Conservation (phyloP, 2,329 filamentous ascomycete genomes). For the Pseudomassariella vexata region DNA sequence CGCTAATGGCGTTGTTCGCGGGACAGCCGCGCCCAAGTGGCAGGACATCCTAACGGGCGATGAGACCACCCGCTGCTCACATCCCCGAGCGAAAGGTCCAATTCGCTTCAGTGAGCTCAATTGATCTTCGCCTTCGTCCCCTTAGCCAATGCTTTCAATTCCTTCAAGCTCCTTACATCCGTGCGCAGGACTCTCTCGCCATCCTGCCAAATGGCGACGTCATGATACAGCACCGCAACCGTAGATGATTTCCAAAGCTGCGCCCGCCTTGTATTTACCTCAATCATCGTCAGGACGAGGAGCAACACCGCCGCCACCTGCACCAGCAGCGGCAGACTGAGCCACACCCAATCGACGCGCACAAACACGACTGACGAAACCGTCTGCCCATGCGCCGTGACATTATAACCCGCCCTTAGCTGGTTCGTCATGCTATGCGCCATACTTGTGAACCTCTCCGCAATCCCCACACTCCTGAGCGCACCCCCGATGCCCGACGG, state of each 20-base stretch:
- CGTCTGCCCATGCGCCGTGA: background rate
- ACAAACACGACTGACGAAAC: constrained; percentile 1
- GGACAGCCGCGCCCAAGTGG: no score
- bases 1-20: no score
- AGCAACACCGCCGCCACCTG: background rate
- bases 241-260: constrained; percentile 3
- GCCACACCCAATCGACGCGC: background rate
- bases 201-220: no score
- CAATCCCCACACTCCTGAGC: constrained; percentile 1
- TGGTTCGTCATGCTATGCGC: constrained; percentile 12
- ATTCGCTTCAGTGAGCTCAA: no score
- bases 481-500: constrained; percentile 8
- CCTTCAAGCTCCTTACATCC: no score
- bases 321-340: background rate
- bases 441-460: constrained; percentile 5
- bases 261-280: no score
- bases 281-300: background rate
- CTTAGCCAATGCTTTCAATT: no score
- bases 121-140: no score
- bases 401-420: constrained; percentile 2
- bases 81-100: no score
- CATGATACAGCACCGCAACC: background rate
- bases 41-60: no score
- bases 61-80: no score
- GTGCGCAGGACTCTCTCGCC: no score